Percentiles rank a stretch among this genome's conserved stretches.
phyloP scores from a whole-genome alignment of 805 yeast genomes.

The Suhomyces faveliae region DNA sequence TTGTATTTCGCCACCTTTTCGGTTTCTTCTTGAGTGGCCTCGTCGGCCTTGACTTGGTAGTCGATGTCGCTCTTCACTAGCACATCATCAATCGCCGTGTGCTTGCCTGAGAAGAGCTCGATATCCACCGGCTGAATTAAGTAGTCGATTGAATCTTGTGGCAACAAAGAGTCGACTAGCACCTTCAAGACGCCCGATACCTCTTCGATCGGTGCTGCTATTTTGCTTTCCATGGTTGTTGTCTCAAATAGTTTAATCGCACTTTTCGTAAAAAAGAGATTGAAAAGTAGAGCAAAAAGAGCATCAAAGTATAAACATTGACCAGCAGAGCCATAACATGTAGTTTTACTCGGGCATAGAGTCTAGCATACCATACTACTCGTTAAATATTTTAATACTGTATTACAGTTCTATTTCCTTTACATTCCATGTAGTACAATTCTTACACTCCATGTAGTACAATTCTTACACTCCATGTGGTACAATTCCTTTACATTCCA shows the following conservation, averaged over 20 bases:
- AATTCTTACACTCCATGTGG: no score
- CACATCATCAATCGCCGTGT: background rate
- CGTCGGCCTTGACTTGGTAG: slow-evolving; percentile 6
- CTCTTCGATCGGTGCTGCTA: slow-evolving; percentile 3
- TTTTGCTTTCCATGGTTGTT: background rate
- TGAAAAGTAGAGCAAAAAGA: no score
- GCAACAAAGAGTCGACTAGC: background rate
- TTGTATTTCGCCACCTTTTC: slow-evolving; percentile 22
- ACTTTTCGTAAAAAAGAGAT: background rate
- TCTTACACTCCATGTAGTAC: no score
- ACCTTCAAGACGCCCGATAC: background rate
- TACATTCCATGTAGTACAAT: no score
- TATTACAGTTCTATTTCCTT: no score
- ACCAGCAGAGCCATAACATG: no score
- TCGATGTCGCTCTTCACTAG: background rate
- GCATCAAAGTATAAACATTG: no score
- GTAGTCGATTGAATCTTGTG: background rate
- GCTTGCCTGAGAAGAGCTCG: background rate
- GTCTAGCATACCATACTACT: no score
- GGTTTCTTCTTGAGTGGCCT: slow-evolving; percentile 5
- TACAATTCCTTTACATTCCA: no score
- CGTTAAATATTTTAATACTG: no score
- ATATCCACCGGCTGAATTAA: background rate
- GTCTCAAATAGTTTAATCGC: background rate
- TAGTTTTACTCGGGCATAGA: no score